Percentiles rank a stretch among this genome's conserved stretches.
Evolutionary conservation across 2,329 filamentous ascomycete species (phyloP).

Genomic region (Phaeosphaeriaceae sp.): DNA sequence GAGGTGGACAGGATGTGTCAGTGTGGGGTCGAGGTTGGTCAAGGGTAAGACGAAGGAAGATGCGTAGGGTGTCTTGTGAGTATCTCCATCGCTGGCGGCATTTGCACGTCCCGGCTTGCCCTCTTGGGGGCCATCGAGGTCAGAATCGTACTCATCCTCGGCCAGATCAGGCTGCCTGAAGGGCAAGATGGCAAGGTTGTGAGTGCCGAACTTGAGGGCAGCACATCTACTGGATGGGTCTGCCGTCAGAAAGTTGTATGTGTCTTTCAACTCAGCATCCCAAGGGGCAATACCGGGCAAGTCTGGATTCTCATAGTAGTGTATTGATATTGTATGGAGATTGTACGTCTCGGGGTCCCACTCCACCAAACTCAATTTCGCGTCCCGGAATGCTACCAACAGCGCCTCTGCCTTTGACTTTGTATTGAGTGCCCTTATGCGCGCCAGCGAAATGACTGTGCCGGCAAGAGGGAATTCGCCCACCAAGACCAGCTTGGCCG

Average conservation of each 20-base stretch:
- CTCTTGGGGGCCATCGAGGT: slow-evolving; percentile 66
- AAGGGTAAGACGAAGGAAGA: slow-evolving; percentile 93
- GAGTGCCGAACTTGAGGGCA: slow-evolving; percentile 86
- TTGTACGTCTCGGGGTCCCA: slow-evolving; percentile 85
- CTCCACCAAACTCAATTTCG: slow-evolving; percentile 89
- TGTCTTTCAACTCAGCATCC: slow-evolving; percentile 75
- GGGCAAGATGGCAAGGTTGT: slow-evolving; percentile 90
- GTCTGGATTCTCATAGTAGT: slow-evolving; percentile 97
- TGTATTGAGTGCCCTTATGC: slow-evolving; percentile 74
- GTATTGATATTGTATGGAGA: slow-evolving; percentile 89
- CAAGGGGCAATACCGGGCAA: slow-evolving; percentile 77
- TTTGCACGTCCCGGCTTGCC: slow-evolving; percentile 41
- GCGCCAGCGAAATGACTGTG: slow-evolving; percentile 80
- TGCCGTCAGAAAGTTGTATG: slow-evolving; percentile 80
- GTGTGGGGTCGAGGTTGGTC: slow-evolving; percentile 82
- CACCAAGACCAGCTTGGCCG: slow-evolving; percentile 81
- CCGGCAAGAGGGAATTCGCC: slow-evolving; percentile 85
- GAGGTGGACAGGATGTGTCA: slow-evolving; percentile 89
- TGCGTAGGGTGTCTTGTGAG: slow-evolving; percentile 72
- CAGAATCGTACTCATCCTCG: slow-evolving; percentile 89
- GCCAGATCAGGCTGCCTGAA: slow-evolving; percentile 87
- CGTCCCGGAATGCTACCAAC: slow-evolving; percentile 84
- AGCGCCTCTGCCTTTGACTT: slow-evolving; percentile 84
- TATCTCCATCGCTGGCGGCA: slow-evolving; percentile 44
- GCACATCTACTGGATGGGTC: slow-evolving; percentile 94